A percentile compares a stretch with the other conserved stretches of the same genome.
phyloP scores from a whole-genome alignment of 441 rosid species.

The Eugenia klotzschiana region DNA sequence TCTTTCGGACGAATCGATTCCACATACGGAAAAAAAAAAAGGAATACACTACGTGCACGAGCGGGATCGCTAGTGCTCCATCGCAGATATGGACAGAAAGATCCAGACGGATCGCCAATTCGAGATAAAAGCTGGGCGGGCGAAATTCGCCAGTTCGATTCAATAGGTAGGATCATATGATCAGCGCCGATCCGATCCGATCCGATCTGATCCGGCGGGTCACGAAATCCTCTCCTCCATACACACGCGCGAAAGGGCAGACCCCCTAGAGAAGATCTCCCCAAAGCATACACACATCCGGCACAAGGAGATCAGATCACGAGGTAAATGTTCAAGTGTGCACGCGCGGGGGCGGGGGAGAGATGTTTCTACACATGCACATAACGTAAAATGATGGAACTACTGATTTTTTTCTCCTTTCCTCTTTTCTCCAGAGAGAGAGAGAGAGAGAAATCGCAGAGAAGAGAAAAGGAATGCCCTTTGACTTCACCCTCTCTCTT shows the following conservation, averaged over 20 bases:
- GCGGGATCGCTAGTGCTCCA: fast-evolving
- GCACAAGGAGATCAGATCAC: background rate
- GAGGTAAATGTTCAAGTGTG: background rate
- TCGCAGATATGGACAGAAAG: background rate
- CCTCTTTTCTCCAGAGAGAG: slow-evolving; percentile 5
- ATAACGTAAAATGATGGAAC: slow-evolving; percentile 16
- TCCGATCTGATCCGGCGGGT: background rate
- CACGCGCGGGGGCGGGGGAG: background rate
- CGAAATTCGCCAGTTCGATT: background rate
- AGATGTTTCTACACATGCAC: background rate
- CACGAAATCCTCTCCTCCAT: background rate
- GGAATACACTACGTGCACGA: background rate
- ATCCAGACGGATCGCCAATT: background rate
- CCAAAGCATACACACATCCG: background rate
- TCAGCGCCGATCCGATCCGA: no score
- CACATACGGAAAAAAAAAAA: background rate
- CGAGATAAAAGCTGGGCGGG: background rate
- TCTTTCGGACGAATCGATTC: background rate
- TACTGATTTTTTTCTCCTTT: slow-evolving; percentile 31
- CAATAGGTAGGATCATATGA: no score
- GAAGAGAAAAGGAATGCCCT: background rate
- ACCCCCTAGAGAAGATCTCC: no score
- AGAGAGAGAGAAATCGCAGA: slow-evolving; percentile 3
- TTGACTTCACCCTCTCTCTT: background rate
- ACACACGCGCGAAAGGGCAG: background rate